Conservation (phyloP, 1,284 basidiomycete genomes). For the Malassezia furfur region DNA sequence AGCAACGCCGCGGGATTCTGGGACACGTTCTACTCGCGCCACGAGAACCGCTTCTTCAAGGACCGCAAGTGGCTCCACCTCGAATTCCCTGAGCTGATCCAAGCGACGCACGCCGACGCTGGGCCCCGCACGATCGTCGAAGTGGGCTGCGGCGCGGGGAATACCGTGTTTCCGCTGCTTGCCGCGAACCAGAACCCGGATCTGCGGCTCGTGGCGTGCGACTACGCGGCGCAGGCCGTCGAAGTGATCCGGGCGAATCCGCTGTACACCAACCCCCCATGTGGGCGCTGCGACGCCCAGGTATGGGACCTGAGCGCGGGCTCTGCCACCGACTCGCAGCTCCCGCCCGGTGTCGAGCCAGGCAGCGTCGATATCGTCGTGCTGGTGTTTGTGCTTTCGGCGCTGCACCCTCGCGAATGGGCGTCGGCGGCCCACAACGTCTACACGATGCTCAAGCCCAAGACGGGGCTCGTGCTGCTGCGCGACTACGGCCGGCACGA, state of each 20-base stretch:
- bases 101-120: slow-evolving; percentile 23
- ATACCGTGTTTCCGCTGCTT: slow-evolving; percentile 82
- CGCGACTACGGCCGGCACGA: slow-evolving; percentile 94
- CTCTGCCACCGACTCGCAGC: neutral
- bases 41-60: slow-evolving; percentile 46
- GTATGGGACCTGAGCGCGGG: slow-evolving; percentile 70
- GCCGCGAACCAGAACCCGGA: slow-evolving; percentile 70
- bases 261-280: slow-evolving; percentile 17
- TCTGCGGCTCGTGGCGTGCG: slow-evolving; percentile 68
- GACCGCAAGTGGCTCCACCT: slow-evolving; percentile 42
- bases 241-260: slow-evolving; percentile 63
- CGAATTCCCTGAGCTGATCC: slow-evolving; percentile 43
- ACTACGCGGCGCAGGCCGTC: slow-evolving; percentile 81
- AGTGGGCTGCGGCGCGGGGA: slow-evolving; percentile 57
- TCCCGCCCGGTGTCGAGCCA: slow-evolving; percentile 22
- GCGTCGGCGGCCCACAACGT: slow-evolving; percentile 71
- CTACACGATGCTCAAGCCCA: slow-evolving; percentile 68
- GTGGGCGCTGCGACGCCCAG: slow-evolving; percentile 59
- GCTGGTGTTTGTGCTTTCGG: slow-evolving; percentile 90
- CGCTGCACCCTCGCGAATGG: slow-evolving; percentile 91
- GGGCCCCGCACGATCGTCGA: slow-evolving; percentile 30
- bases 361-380: slow-evolving; percentile 73
- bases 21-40: slow-evolving; percentile 39
- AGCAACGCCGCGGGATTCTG: slow-evolving; percentile 29
- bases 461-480: slow-evolving; percentile 65